Conservation (phyloP, 805 yeast genomes). For the Candida insectalens region DNA sequence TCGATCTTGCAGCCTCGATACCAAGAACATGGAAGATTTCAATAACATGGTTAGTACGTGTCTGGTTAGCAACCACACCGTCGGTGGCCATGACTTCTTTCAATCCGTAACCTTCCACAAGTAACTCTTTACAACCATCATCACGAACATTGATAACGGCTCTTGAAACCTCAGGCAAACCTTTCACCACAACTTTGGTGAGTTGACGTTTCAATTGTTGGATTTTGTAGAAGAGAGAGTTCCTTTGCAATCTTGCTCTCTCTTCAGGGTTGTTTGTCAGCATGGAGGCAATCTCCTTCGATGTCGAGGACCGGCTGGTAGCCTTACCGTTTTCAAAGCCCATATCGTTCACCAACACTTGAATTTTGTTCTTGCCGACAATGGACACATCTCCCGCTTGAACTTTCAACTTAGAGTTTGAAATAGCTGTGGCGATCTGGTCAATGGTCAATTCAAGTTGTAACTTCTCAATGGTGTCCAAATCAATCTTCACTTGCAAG, state of each 20-base stretch:
- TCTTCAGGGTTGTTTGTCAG: conserved; percentile 26
- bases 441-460: conserved; percentile 84
- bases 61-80: conserved; percentile 84
- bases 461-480: conserved; percentile 74
- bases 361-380: conserved; percentile 54
- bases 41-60: conserved; percentile 84
- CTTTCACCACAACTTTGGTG: conserved; percentile 87
- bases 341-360: conserved; percentile 48
- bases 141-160: conserved; percentile 93
- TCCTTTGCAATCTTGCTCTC: conserved; percentile 25
- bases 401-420: conserved; percentile 79
- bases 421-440: conserved; percentile 76
- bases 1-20: conserved; percentile 93
- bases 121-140: conserved; percentile 76
- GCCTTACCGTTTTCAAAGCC: conserved; percentile 29
- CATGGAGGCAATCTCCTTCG: conserved; percentile 21
- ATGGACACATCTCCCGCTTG: conserved; percentile 61
- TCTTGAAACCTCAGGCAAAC: conserved; percentile 82
- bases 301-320: conserved; percentile 29
- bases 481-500: conserved; percentile 73
- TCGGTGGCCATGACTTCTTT: conserved; percentile 96
- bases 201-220: conserved; percentile 80
- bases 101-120: conserved; percentile 96
- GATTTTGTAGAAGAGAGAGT: conserved; percentile 73
- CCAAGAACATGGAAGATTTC: conserved; percentile 88